These are phyloP conservation scores for Bjerkandera adusta DNA, from an alignment of 1,284 basidiomycete species.

Conservation along the genomic window DNA sequence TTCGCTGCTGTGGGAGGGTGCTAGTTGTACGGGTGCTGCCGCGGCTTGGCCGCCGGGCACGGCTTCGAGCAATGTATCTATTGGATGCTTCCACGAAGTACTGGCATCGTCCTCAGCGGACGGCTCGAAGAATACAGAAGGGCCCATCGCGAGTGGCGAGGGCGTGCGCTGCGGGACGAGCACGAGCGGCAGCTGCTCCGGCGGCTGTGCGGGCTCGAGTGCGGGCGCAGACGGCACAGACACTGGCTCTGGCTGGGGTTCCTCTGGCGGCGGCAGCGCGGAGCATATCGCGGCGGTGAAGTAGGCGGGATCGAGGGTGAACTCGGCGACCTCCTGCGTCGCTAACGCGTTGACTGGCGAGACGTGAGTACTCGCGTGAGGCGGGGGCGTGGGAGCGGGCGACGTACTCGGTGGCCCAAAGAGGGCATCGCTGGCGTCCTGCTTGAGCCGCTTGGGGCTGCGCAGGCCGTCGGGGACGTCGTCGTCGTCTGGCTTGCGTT, in stretches of 20 bases:
- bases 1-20: not conserved
- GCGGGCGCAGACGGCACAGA: too few relatives aligned
- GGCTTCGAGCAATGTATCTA: not conserved
- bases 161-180: conserved; percentile 1
- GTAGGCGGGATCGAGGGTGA: too few relatives aligned
- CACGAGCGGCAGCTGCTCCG: too few relatives aligned
- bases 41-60: not conserved
- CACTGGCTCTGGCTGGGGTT: too few relatives aligned
- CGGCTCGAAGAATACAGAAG: not conserved
- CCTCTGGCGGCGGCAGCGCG: too few relatives aligned
- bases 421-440: conserved; percentile 9
- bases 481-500: conserved; percentile 15
- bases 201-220: too few relatives aligned
- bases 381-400: not conserved
- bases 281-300: too few relatives aligned
- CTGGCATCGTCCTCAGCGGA: not conserved
- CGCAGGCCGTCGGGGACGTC: conserved; percentile 5
- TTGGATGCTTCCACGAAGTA: too few relatives aligned
- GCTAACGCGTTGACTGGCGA: conserved; percentile 1
- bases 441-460: conserved; percentile 11
- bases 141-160: too few relatives aligned
- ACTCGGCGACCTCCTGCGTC: not conserved
- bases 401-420: conserved; percentile 4
- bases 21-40: not conserved
- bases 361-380: too few relatives aligned